Conservation (phyloP, 2,329 filamentous ascomycete genomes). For the Epichloe glyceriae region DNA sequence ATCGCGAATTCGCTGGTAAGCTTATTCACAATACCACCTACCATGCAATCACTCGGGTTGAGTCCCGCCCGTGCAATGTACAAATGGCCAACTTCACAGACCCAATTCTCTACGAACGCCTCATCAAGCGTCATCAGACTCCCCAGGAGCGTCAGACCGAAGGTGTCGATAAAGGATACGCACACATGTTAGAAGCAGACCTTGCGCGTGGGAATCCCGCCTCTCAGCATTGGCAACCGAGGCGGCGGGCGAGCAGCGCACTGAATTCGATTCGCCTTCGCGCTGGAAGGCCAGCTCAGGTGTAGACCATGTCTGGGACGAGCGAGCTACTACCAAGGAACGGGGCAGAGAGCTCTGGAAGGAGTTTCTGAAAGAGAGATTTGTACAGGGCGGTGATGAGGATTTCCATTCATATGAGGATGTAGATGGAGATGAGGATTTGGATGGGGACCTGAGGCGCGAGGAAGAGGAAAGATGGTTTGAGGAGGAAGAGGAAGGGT, state of each 20-base stretch:
- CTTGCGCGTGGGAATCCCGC: constrained; percentile 66
- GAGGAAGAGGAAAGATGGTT: constrained; percentile 66
- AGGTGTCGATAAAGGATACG: constrained; percentile 62
- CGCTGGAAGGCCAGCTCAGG: neutral
- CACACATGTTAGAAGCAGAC: constrained; percentile 65
- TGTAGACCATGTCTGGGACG: constrained; percentile 16
- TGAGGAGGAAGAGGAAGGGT: constrained; percentile 62
- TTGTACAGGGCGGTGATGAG: constrained; percentile 58
- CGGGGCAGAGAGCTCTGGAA: constrained; percentile 59
- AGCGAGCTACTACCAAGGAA: constrained; percentile 32
- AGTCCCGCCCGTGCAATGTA: too few relatives aligned
- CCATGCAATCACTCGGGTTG: too few relatives aligned
- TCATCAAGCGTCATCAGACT: constrained; percentile 67
- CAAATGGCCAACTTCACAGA: constrained; percentile 28
- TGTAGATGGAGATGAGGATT: constrained; percentile 61
- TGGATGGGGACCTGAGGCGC: constrained; percentile 48
- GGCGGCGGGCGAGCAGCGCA: constrained; percentile 2
- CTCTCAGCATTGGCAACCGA: constrained; percentile 37
- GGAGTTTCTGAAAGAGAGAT: constrained; percentile 59
- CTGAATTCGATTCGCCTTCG: neutral
- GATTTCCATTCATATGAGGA: constrained; percentile 59
- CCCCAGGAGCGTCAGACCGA: constrained; percentile 61
- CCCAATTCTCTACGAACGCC: constrained; percentile 68
- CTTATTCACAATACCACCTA: neutral
- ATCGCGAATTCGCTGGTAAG: constrained; percentile 43